phyloP scores from a whole-genome alignment of 108 stramenopile species.

The Skeletonema menzelii region DNA sequence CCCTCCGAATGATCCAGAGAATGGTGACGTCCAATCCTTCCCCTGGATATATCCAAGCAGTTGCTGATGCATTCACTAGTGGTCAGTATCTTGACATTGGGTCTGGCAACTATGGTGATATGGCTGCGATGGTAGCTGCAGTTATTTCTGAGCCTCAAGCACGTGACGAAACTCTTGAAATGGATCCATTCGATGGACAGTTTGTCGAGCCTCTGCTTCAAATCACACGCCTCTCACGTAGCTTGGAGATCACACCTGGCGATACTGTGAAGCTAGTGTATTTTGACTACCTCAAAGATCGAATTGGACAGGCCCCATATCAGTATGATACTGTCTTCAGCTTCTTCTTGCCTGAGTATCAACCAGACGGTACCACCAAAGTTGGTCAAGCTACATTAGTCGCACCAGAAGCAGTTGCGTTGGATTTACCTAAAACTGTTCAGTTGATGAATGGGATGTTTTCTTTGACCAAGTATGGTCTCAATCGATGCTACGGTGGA shows the following conservation, averaged over 20 bases:
- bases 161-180: conserved; percentile 37
- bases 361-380: conserved; percentile 31
- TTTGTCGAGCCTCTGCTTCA: conserved; percentile 66
- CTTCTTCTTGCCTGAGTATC: conserved; percentile 55
- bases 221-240: neutral
- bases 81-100: conserved; percentile 34
- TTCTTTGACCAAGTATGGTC: conserved; percentile 49
- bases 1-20: conserved; percentile 60
- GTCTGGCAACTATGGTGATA: conserved; percentile 51
- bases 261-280: neutral
- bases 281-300: neutral
- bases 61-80: conserved; percentile 53
- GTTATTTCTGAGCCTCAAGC: conserved; percentile 66
- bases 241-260: neutral
- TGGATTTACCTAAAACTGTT: conserved; percentile 45
- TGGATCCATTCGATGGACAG: conserved; percentile 62
- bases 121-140: conserved; percentile 62
- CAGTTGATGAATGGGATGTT: conserved; percentile 53
- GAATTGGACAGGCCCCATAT: conserved; percentile 43
- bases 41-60: conserved; percentile 54
- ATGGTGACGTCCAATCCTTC: conserved; percentile 63
- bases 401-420: conserved; percentile 47
- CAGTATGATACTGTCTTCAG: conserved; percentile 51
- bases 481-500: conserved; percentile 41
- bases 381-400: conserved; percentile 16